phyloP scores from a whole-genome alignment of 106 monocot species.

The Apostasia ramifera region DNA sequence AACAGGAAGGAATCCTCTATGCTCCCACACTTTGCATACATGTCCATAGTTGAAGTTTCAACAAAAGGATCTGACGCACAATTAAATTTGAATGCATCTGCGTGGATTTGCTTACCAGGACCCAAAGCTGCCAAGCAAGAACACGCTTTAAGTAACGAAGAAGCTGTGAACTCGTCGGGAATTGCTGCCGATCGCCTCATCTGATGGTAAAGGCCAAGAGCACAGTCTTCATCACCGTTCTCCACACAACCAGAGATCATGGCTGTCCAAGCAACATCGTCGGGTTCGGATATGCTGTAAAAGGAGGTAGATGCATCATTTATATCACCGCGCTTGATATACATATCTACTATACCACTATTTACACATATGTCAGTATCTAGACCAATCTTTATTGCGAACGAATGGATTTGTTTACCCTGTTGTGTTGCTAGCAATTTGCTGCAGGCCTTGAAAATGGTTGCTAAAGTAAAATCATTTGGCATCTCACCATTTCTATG shows the following conservation, averaged over 20 bases:
- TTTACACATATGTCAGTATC: slow-evolving; percentile 50
- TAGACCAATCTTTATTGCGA: slow-evolving; percentile 42
- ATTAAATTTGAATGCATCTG: slow-evolving; percentile 46
- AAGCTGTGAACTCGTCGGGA: slow-evolving; percentile 50
- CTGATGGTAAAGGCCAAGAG: slow-evolving; percentile 32
- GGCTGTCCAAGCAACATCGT: slow-evolving; percentile 75
- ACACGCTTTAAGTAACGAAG: slow-evolving; percentile 62
- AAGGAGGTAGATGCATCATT: slow-evolving; percentile 34
- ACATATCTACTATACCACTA: slow-evolving; percentile 51
- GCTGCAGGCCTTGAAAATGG: slow-evolving; percentile 64
- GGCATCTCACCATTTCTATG: slow-evolving; percentile 17
- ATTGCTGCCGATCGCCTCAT: slow-evolving; percentile 39
- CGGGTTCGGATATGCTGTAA: slow-evolving; percentile 43
- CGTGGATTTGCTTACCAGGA: slow-evolving; percentile 60
- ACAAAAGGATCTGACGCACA: slow-evolving; percentile 44
- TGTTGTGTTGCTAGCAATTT: slow-evolving; percentile 20
- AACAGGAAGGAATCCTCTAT: slow-evolving; percentile 48
- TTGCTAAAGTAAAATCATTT: slow-evolving; percentile 46
- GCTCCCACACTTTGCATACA: slow-evolving; percentile 81
- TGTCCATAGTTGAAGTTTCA: slow-evolving; percentile 56
- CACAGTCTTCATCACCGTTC: slow-evolving; percentile 47
- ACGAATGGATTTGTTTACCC: slow-evolving; percentile 58
- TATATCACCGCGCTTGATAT: slow-evolving; percentile 52
- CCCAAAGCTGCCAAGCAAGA: slow-evolving; percentile 47
- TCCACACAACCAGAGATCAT: slow-evolving; percentile 67